Evolutionary conservation across 1,284 basidiomycete species (phyloP), one percentile per base, ranked within the genome.

Genomic region (Tetrapyrgos nigripes): DNA sequence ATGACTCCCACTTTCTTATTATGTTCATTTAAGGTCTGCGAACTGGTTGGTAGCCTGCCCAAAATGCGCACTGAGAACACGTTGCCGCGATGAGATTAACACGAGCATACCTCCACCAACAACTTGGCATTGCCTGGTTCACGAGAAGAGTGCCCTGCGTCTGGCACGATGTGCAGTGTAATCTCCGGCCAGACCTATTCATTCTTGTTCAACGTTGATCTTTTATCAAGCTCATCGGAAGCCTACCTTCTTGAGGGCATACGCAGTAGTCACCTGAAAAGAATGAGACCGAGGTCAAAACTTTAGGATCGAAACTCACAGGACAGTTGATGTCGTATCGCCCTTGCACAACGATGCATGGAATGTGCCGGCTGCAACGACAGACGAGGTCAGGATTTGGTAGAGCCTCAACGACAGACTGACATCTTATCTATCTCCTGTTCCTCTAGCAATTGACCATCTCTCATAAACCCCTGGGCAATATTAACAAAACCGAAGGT

Each of bases 361-460:
- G 95, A 63, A 96, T 93, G 74, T 94, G 88, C 21, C 92, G 91
- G 64, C 91, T 94, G 29, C 61, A 3, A 17, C 19, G 5, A 17
- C 14, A 56, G 54, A 55, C 57, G 50, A 17, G 55, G 31, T 29
- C 24, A 47, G 46, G 59, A 45, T 59, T 40, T 59, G 9, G 44
- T 62, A 58, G 31, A 43, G 33, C 27, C 43, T 48, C 37, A 40
- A 50, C 37, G 43, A 27, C 23, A 3, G 19, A 67, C 85, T 45
- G 65, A 91, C 93, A 98, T 97, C 79, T 96, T 97, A 66, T 93
- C 93, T 50, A 97, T 91, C 67, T 90, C 86, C 70, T 92, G 89
- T 66, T 83, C 82, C 64, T 93, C 88, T 53, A 98, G 80, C 17
- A 98, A 81, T 70, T 96, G 92, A 0, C 96, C 95, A 33, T 97